A percentile compares a stretch with the other conserved stretches of the same genome.
phyloP scores from a whole-genome alignment of 2,329 filamentous ascomycete genomes.

The Alternaria infectoria region DNA sequence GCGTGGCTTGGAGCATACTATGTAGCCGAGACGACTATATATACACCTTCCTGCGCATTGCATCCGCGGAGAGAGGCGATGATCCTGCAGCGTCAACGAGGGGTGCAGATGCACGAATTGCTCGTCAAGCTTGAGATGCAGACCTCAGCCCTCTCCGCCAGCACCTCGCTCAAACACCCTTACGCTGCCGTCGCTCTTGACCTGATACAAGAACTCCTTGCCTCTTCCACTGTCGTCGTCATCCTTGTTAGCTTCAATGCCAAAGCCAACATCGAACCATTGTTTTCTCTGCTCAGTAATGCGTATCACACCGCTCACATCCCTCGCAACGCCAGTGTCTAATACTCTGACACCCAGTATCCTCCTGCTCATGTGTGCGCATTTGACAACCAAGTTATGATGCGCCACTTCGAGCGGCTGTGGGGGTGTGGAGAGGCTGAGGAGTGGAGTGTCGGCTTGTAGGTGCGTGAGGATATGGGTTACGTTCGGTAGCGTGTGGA shows the following conservation, averaged over 20 bases:
- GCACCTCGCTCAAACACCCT: conserved; percentile 83
- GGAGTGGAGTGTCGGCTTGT: conserved; percentile 74
- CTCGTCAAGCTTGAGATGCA: not conserved
- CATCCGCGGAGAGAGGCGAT: not conserved
- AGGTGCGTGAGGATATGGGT: conserved; percentile 72
- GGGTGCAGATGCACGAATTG: not conserved
- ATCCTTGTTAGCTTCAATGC: conserved; percentile 29
- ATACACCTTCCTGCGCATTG: not conserved
- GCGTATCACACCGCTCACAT: conserved; percentile 87
- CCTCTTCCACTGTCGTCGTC: conserved; percentile 49
- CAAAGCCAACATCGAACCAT: conserved; percentile 36
- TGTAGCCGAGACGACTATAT: not conserved
- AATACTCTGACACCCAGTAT: conserved; percentile 76
- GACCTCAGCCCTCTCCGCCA: conserved; percentile 23
- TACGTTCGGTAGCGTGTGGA: conserved; percentile 59
- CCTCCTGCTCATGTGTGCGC: conserved; percentile 76
- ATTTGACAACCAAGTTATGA: conserved; percentile 67
- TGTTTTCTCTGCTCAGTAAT: conserved; percentile 61
- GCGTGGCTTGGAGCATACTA: not conserved
- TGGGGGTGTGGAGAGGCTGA: conserved; percentile 59
- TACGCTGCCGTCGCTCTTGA: conserved; percentile 78
- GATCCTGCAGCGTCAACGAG: not conserved
- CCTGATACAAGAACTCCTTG: conserved; percentile 80
- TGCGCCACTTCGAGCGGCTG: conserved; percentile 44
- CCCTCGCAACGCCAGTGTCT: conserved; percentile 86